These are phyloP conservation scores for Rubia tinctorum DNA, from an alignment of 305 asterid species.

Conservation along the genomic window DNA sequence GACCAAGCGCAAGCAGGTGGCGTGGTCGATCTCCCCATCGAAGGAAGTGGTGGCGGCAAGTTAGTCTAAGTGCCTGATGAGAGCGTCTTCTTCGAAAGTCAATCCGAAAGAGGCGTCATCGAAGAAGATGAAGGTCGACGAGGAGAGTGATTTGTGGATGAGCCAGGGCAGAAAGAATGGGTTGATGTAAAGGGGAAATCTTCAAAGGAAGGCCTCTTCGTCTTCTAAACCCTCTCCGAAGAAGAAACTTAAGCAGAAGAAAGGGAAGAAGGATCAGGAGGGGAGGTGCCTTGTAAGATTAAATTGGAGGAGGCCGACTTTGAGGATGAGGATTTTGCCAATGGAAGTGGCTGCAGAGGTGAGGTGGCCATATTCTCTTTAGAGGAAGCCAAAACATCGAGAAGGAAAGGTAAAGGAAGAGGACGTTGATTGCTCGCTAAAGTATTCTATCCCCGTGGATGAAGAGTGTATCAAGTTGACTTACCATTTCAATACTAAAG, in stretches of 20 bases:
- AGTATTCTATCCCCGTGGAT: conserved; percentile 29
- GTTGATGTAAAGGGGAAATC: no score
- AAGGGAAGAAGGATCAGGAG: no score
- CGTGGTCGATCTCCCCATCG: background rate
- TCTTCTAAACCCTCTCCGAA: no score
- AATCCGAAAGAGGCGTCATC: background rate
- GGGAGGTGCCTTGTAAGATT: no score
- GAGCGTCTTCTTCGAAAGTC: background rate
- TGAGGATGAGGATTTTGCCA: background rate
- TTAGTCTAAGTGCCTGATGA: background rate
- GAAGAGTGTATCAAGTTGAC: conserved; percentile 62
- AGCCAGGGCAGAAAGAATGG: conserved; percentile 6
- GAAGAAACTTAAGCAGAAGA: no score
- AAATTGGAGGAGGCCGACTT: background rate
- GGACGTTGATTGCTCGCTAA: conserved; percentile 21
- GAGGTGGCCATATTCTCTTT: no score
- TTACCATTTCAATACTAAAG: conserved; percentile 32
- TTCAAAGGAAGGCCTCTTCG: no score
- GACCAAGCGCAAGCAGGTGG: background rate
- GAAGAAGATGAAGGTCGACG: background rate
- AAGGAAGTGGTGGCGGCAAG: background rate
- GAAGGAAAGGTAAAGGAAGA: conserved; percentile 14
- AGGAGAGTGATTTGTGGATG: conserved; percentile 19
- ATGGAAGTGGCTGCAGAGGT: background rate
- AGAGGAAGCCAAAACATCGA: conserved; percentile 15